Evolutionary conservation across 2,329 filamentous ascomycete species (phyloP).

Genomic region (Lasiodiplodia hormozganensis): DNA sequence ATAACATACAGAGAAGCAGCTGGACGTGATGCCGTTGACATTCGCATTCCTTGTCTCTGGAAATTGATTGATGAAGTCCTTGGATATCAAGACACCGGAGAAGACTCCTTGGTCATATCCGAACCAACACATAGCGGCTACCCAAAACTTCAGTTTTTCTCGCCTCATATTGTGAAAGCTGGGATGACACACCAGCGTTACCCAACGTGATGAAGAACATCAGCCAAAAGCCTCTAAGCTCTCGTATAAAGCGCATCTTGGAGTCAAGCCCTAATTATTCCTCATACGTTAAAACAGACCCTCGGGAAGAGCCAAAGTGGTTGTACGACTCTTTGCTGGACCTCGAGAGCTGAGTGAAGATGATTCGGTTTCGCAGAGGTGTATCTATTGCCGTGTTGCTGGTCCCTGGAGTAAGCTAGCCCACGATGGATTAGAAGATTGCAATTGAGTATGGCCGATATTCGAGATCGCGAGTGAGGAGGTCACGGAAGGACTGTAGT

Average conservation of each 20-base stretch:
- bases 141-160: neutral
- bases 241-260: neutral
- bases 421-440: too few relatives aligned
- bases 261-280: neutral
- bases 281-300: neutral
- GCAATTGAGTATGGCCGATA: too few relatives aligned
- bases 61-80: constrained; percentile 35
- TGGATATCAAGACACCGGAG: constrained; percentile 33
- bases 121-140: constrained; percentile 30
- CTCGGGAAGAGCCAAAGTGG: neutral
- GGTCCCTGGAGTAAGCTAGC: too few relatives aligned
- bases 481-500: neutral
- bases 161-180: neutral
- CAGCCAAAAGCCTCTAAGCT: constrained; percentile 5
- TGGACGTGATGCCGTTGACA: constrained; percentile 37
- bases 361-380: too few relatives aligned
- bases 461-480: neutral
- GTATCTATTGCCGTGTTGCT: too few relatives aligned
- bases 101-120: constrained; percentile 34
- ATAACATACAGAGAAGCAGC: constrained; percentile 35
- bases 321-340: too few relatives aligned
- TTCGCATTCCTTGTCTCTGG: constrained; percentile 34
- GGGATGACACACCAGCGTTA: neutral
- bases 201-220: constrained; percentile 5
- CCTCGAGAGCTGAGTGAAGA: too few relatives aligned